Evolutionary conservation across 2,329 filamentous ascomycete species (phyloP).

Genomic region (Stagonosporopsis chrysanthemi): DNA sequence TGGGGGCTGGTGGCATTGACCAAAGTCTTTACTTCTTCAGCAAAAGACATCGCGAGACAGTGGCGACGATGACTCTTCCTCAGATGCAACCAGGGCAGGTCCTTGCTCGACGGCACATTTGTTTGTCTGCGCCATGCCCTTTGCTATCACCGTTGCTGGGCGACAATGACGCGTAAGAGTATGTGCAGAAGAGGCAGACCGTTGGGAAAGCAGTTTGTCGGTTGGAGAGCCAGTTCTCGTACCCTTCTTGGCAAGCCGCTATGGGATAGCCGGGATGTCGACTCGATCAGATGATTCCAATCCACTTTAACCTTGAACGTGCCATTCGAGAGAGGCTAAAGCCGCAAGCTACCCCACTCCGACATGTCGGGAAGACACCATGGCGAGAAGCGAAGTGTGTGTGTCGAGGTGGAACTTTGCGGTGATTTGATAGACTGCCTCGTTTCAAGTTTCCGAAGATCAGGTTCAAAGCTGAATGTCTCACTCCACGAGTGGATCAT

Average conservation of each 20-base stretch:
- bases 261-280: constrained; percentile 29
- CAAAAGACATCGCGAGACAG: neutral
- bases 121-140: constrained; percentile 3
- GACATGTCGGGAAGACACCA: constrained; percentile 7
- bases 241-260: constrained; percentile 34
- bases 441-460: constrained; percentile 40
- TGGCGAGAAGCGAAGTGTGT: constrained; percentile 3
- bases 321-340: constrained; percentile 29
- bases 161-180: constrained; percentile 13
- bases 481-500: constrained; percentile 19
- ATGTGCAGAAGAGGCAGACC: constrained; percentile 21
- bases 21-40: neutral
- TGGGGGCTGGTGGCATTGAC: neutral
- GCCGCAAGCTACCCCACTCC: constrained; percentile 22
- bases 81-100: neutral
- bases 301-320: constrained; percentile 36
- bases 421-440: constrained; percentile 14
- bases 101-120: neutral
- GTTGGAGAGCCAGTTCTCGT: constrained; percentile 24
- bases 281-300: constrained; percentile 45
- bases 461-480: constrained; percentile 17
- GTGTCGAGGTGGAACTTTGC: constrained; percentile 4
- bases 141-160: neutral
- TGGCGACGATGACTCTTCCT: neutral
- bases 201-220: constrained; percentile 32